Evolutionary conservation across 2,329 filamentous ascomycete genomes (phyloP).

Genomic region (Metarhizium album): DNA sequence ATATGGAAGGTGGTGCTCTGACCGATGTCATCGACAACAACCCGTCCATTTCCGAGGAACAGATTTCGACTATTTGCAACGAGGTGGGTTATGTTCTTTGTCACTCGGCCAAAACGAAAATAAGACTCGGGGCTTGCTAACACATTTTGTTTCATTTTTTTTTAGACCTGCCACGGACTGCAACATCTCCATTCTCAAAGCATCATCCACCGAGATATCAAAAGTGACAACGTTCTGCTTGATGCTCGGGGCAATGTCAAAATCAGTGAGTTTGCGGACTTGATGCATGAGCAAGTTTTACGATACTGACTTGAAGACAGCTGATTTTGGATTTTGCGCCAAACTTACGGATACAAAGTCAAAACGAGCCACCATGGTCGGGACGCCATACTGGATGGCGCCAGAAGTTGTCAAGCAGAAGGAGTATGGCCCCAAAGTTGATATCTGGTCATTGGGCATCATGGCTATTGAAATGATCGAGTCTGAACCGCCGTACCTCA

Average conservation of each 20-base stretch:
- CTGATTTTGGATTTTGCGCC: slow-evolving; percentile 98
- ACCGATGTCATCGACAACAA: slow-evolving; percentile 99
- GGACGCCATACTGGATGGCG: slow-evolving; percentile 99
- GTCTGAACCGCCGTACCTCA: slow-evolving; percentile 92
- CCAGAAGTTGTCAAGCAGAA: slow-evolving; percentile 99
- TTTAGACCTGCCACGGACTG: slow-evolving; percentile 83
- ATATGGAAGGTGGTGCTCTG: slow-evolving; percentile 95
- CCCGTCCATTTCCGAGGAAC: slow-evolving; percentile 82
- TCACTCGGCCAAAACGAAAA: neutral
- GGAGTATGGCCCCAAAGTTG: slow-evolving; percentile 95
- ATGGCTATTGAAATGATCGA: slow-evolving; percentile 99
- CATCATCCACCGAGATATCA: slow-evolving; percentile 98
- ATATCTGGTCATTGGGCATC: slow-evolving; percentile 97
- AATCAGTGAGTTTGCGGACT: slow-evolving; percentile 60
- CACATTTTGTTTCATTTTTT: slow-evolving; percentile 5
- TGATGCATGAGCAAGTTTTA: neutral
- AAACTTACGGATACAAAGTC: slow-evolving; percentile 95
- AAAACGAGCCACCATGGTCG: slow-evolving; percentile 98
- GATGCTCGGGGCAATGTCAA: slow-evolving; percentile 94
- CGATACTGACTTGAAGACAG: slow-evolving; percentile 37
- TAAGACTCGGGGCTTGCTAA: slow-evolving; percentile 9
- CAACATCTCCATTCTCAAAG: slow-evolving; percentile 91
- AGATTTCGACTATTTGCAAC: slow-evolving; percentile 92
- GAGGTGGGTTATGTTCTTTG: slow-evolving; percentile 55
- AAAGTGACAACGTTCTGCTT: slow-evolving; percentile 95